phyloP scores from a whole-genome alignment of 225 moss, liverwort and hornwort genomes.

The Pleurozium schreberi region DNA sequence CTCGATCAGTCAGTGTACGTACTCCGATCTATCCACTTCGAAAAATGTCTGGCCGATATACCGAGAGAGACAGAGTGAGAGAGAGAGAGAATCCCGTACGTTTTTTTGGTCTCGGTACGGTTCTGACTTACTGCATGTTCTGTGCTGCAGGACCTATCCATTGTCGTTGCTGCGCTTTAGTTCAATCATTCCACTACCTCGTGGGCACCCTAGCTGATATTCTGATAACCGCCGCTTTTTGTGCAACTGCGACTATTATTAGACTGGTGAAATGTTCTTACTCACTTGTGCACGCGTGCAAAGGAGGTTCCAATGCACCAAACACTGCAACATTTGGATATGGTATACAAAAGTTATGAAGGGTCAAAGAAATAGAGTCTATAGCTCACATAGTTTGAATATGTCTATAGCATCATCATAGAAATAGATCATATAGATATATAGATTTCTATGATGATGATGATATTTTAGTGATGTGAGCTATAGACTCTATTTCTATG shows the following conservation, averaged over 20 bases:
- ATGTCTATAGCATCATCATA: no score
- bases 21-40: neutral
- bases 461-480: no score
- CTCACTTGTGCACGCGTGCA: neutral
- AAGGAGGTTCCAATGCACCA: neutral
- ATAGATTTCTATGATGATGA: no score
- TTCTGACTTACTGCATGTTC: neutral
- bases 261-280: neutral
- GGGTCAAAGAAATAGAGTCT: no score
- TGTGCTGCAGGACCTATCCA: neutral
- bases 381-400: no score
- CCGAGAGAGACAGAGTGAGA: no score
- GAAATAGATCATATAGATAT: no score
- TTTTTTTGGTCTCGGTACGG: neutral
- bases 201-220: neutral
- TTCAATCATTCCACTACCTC: neutral
- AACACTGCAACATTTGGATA: neutral
- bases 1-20: no score
- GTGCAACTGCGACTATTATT: neutral
- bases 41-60: neutral
- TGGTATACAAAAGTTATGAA: neutral
- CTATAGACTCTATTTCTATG: no score
- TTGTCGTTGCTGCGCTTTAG: no score
- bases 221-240: no score
- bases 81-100: no score